Base-by-base conservation (phyloP, 805 yeast genomes). In the Kurtzmaniella cleridarum region DNA sequence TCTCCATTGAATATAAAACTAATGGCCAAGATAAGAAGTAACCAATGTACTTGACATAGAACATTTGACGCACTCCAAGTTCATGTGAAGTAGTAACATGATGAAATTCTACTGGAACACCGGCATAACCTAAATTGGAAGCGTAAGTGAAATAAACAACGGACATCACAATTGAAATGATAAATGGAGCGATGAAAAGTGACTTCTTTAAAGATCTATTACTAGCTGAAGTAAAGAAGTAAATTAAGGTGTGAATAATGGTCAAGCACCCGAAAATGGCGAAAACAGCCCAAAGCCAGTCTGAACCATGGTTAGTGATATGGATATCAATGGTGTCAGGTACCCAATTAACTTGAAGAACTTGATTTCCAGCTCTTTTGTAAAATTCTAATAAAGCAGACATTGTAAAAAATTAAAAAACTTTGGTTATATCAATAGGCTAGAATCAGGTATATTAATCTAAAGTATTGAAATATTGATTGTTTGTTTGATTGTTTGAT, bases 211-310 rank as follows among this genome's bases (percentile, higher is more conserved):
- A 50, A 34, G 61, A 61, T 28, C 47, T 39, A 12, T 45, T 50
- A 24, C 44, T 35, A 17, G 56, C 49, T 20, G 48, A 43, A 15
- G 59, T 51, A 28, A 60, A 51, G 11, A 50, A 52, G 35, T 51
- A 62, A 32, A 57, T 31, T 7, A 47, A 41, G 14, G 49, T 54
- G 40, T 59, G 58, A 23, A 45, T 49, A 30, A 63, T 35, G 12
- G 76, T 51, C n/a, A 67, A 51, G 1, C 67, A 35, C 14, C 64
- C 64, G 48, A 77, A 71, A 29, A 76, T 38, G 3, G 75, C 55
- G 50, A 80, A 78, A 11, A 64, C 80, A 1, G 85, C 73, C 84
- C 84, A 80, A 46, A 75, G 65, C 84, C 84, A 80, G 54, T 75
- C 76, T 7, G 84, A 78, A 54, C 87, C 85, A 49, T 73, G 76